Conservation (phyloP, 1,139 yeast species). For the Zygoascus hellenicus region DNA sequence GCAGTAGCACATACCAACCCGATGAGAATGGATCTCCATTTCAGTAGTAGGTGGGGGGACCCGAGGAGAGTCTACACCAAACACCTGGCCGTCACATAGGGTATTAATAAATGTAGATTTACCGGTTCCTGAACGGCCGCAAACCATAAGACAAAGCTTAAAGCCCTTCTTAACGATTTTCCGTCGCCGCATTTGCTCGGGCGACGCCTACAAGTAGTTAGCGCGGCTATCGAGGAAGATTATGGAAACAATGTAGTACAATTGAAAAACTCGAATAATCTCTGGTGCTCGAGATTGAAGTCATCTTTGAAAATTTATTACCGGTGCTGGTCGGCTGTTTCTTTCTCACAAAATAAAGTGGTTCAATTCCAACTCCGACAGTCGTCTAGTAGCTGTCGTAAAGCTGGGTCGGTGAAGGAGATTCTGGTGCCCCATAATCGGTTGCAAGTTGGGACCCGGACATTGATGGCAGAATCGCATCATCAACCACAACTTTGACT, state of each 20-base stretch:
- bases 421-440: too few species aligned
- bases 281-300: not conserved
- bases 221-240: not conserved
- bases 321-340: too few species aligned
- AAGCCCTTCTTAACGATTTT: slow-evolving; percentile 83
- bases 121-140: slow-evolving; percentile 75
- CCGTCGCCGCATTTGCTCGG: slow-evolving; percentile 45
- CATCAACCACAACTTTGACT: too few species aligned
- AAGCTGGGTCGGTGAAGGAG: too few species aligned
- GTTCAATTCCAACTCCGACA: too few species aligned
- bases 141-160: slow-evolving; percentile 71
- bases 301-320: too few species aligned
- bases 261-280: slow-evolving; percentile 3
- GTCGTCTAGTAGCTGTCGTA: too few species aligned
- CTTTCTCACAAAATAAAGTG: too few species aligned
- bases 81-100: slow-evolving; percentile 60
- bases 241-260: not conserved
- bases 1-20: slow-evolving; percentile 12
- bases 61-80: slow-evolving; percentile 12
- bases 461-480: too few species aligned
- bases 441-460: too few species aligned
- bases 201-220: slow-evolving; percentile 14
- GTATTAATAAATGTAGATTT: slow-evolving; percentile 80
- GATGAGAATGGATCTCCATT: slow-evolving; percentile 22
- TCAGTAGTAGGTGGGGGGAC: slow-evolving; percentile 18